Conservation (phyloP, 2,329 filamentous ascomycete species). For the Fonsecaea nubica region DNA sequence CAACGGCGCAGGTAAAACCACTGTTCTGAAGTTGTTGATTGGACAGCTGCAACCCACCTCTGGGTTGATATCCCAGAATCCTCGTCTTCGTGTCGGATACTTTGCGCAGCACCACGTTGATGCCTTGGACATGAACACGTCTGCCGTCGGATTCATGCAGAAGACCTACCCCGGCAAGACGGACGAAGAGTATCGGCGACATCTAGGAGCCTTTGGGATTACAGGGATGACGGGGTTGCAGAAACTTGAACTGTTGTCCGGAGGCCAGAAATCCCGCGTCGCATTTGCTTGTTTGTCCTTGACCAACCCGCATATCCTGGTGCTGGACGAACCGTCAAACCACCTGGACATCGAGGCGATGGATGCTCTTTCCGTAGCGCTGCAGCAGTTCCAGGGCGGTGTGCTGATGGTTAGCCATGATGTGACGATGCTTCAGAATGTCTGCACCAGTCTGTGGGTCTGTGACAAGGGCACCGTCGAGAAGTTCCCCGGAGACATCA, state of each 20-base stretch:
- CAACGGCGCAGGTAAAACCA: constrained; percentile 98
- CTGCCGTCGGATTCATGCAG: constrained; percentile 95
- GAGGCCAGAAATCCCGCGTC: constrained; percentile 97
- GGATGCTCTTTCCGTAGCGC: constrained; percentile 87
- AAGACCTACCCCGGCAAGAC: constrained; percentile 87
- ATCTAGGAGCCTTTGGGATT: constrained; percentile 83
- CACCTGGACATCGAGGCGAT: constrained; percentile 99
- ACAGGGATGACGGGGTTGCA: constrained; percentile 96
- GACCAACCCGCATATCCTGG: constrained; percentile 93
- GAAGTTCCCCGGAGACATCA: constrained; percentile 94
- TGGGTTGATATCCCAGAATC: constrained; percentile 86
- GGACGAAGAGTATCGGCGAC: constrained; percentile 95
- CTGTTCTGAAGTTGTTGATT: constrained; percentile 95
- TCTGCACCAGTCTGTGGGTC: constrained; percentile 94
- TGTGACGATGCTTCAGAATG: constrained; percentile 96
- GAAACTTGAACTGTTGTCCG: constrained; percentile 91
- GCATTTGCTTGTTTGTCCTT: constrained; percentile 96
- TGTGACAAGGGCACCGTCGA: constrained; percentile 93
- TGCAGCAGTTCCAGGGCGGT: constrained; percentile 87
- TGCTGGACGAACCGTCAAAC: constrained; percentile 98
- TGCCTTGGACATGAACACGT: constrained; percentile 85
- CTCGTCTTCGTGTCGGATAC: constrained; percentile 89
- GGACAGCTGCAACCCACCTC: constrained; percentile 77
- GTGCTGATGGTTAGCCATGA: constrained; percentile 99
- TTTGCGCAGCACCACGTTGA: constrained; percentile 99